phyloP scores from a whole-genome alignment of 2,329 filamentous ascomycete genomes.

The Teratosphaeria destructans region DNA sequence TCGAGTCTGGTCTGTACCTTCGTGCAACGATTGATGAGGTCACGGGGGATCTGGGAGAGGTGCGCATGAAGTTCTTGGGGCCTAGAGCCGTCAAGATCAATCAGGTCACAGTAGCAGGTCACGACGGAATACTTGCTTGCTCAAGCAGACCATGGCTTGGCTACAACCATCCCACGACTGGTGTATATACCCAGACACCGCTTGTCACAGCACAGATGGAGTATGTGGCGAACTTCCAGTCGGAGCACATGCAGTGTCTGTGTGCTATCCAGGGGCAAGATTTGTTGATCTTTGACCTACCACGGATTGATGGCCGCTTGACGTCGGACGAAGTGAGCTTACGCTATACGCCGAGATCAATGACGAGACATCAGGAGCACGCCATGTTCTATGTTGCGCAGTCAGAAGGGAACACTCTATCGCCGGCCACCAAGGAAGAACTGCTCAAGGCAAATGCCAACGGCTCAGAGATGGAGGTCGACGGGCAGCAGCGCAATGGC shows the following conservation, averaged over 20 bases:
- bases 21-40: conserved; percentile 90
- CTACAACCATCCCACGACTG: conserved; percentile 78
- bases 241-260: conserved; percentile 52
- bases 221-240: conserved; percentile 94
- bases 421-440: conserved; percentile 3
- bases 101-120: conserved; percentile 77
- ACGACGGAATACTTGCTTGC: conserved; percentile 60
- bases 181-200: conserved; percentile 84
- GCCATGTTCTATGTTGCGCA: conserved; percentile 91
- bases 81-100: conserved; percentile 84
- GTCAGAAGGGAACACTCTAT: conserved; percentile 79
- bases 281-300: conserved; percentile 59
- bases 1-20: conserved; percentile 92
- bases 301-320: conserved; percentile 16
- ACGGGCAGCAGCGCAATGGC: not conserved
- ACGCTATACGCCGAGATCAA: conserved; percentile 78
- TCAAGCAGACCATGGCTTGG: conserved; percentile 95
- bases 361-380: conserved; percentile 78
- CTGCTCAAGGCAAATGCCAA: conserved; percentile 6
- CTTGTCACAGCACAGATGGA: conserved; percentile 64
- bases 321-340: conserved; percentile 29
- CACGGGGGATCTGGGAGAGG: conserved; percentile 91
- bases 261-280: conserved; percentile 25
- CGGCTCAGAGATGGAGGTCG: conserved; percentile 3
- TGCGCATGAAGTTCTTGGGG: conserved; percentile 85